Base-by-base conservation (phyloP, 2,329 filamentous ascomycete genomes). In the Dactylellina leptospora region DNA sequence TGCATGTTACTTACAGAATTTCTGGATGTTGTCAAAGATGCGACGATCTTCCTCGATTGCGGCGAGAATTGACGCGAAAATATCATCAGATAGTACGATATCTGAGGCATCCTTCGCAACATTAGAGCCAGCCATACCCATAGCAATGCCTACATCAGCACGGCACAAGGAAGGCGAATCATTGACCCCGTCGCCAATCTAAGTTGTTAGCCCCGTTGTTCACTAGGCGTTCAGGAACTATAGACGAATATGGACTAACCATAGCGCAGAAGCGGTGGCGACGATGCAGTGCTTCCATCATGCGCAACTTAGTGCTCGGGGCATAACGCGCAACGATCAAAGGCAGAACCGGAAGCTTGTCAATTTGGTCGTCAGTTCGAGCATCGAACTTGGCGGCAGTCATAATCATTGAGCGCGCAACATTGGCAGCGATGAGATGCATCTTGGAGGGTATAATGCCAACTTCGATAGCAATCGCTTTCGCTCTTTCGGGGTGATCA, bases 21-120 rank as follows among this genome's bases (percentile, higher is more conserved):
- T 93, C 77, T 95, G 90, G 74, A 95, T 92, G 77, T 95, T 95
- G 80, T 93, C 90, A 78, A 93, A 93, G 83, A 93, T 92, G 75
- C 91, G 85, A 11, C 91, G 86, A 13, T 91, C 91, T 80, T 95
- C 90, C 75, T 90, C 89, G 74, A 95, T 91, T 3, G 91, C 90
- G 33, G 90, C 64, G 16, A 95, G 88, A 74, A 96, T 95, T 1
- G 88, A 91, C 75, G 92, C 90, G 80, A 96, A 96, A 80, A 93
- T 93, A 81, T 95, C 91, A 78, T 95, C 90, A 0, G 90, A 88
- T 3, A 91, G 80, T 10, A 90, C 86, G 64, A 90, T 87, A 75
- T 90, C 79, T 75, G 91, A 83, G 78, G 85, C 79, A 45, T 89
- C 90, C 80, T 95, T 96, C 73, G 91, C 91, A 5, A 96, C 91